Base-by-base conservation (phyloP, 2,329 filamentous ascomycete species). In the Thelonectria blattea region DNA sequence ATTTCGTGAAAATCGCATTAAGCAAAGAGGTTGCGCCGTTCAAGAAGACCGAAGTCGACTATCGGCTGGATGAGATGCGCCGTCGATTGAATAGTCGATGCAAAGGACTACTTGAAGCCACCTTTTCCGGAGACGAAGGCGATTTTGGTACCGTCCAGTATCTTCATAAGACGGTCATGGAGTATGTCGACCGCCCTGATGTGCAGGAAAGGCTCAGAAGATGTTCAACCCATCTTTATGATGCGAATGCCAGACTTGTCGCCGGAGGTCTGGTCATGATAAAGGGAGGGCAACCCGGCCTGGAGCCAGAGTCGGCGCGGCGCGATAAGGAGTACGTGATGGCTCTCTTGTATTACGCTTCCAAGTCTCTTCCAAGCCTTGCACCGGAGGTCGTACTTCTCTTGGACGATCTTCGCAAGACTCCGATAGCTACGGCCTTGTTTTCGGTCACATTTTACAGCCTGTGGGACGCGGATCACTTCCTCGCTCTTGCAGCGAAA, bases 1-100 rank as follows among this genome's bases (percentile, higher is more conserved):
- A 27, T 0, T 55, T 52, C 2, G 24, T 61, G 15, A 32, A 56
- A 2, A 2, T 2, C 52, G 2, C 7, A 15, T 0, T 1, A 1
- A 1, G 3, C 42, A 1, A 46, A 55, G 1, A 1, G 3, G 1
- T 1, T 18, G 1, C 27, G 5, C 2, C 6, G 1, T 7, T 50
- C 18, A 14, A 3, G 22, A 6, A 5, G 14, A 18, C 2, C 10
- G n/a, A 24, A 49, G 18, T 53, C 3, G 11, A 45, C 3, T 14
- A 45, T 0, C 46, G 64, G 2, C 1, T 46, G 2, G 46, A 61
- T 1, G 51, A 63, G 0, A 55, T 65, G 37, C 37, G 56, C 0
- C 53, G 6, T 4, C 60, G 64, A 10, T 20, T 66, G 0, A 27
- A 56, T 0, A 61, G 64, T 5, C 47, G 64, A 2, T 65, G 64